Conservation (phyloP, 2,329 filamentous ascomycete species). For the Beauveria medogensis region DNA sequence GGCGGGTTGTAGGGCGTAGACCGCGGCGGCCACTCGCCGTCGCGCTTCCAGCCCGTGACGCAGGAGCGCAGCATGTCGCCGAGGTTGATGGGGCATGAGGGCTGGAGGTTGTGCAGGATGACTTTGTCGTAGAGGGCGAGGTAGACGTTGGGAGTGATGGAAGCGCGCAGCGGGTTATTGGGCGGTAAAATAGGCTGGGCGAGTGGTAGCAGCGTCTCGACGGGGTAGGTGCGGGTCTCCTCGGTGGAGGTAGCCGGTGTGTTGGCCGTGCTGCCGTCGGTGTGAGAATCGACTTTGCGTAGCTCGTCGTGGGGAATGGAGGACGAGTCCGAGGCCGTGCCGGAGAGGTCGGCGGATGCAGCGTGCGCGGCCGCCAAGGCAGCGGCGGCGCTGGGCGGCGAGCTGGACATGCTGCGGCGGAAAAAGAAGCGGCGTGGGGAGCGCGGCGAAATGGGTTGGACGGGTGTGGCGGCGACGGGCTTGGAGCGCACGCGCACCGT, state of each 20-base stretch:
- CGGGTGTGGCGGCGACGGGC: constrained; percentile 28
- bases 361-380: constrained; percentile 15
- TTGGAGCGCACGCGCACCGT: constrained; percentile 47
- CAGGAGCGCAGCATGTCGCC: constrained; percentile 71
- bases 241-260: constrained; percentile 7
- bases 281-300: constrained; percentile 21
- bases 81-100: constrained; percentile 82
- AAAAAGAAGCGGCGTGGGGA: constrained; percentile 44
- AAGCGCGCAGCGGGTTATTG: constrained; percentile 66
- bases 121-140: constrained; percentile 84
- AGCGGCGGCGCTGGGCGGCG: constrained; percentile 25
- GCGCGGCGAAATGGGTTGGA: constrained; percentile 35
- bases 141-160: constrained; percentile 67
- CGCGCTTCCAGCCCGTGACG: constrained; percentile 85
- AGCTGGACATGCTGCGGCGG: constrained; percentile 36
- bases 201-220: constrained; percentile 61
- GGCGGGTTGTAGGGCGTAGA: constrained; percentile 34
- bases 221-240: constrained; percentile 33
- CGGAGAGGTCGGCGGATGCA: constrained; percentile 22
- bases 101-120: constrained; percentile 69
- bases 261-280: constrained; percentile 16
- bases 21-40: constrained; percentile 79
- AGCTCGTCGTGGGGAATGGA: constrained; percentile 31
- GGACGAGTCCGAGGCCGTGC: constrained; percentile 30
- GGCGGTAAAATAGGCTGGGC: constrained; percentile 64